Base-by-base conservation (phyloP, 2,329 filamentous ascomycete genomes). In the Blastomyces percursus region DNA sequence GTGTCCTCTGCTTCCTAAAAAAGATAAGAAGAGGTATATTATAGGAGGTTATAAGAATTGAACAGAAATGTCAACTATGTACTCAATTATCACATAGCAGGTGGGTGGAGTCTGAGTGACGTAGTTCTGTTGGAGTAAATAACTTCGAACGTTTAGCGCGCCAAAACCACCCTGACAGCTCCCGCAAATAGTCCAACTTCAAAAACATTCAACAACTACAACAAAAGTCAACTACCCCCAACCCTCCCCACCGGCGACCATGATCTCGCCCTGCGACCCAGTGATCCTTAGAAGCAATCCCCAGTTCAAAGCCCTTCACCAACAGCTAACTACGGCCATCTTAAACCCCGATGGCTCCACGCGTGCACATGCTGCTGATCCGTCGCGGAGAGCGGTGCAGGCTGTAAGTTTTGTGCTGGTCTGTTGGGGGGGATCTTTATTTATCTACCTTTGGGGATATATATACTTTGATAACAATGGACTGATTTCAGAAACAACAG, bases 241-340 rank as follows among this genome's bases (percentile, higher is more conserved):
- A 7, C 30, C 19, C 0, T 7, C 30, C 8, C 0, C n/a, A n/a
- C 32, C 51, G 19, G 35, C 35, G 54, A 69, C 61, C 58, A 79
- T 79, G 77, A 74, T 79, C 11, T 76, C 76, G 46, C 74, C 75
- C 55, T 75, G 75, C 54, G 73, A 77, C 50, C 72, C 72, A 5
- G 67, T 69, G 30, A 72, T 77, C 60, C 70, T 78, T 27, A 70
- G 73, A 35, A 69, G 70, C 7, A 78, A 79, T 60, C 75, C 76
- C 8, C 71, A 74, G 59, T 79, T 79, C 59, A 75, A 77, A 64
- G 71, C 69, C 52, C 66, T 78, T 9, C 75, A 78, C 64, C 71
- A 75, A 52, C 70, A 75, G 48, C 57, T 79, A 1, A 77, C 74
- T 1, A 71, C 67, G 0, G 68, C 70, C 9, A 52, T 78, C 2